Evolutionary conservation across 805 yeast genomes (phyloP), one percentile per base, ranked within the genome.

Genomic region (Schizosaccharomyces japonicus): DNA sequence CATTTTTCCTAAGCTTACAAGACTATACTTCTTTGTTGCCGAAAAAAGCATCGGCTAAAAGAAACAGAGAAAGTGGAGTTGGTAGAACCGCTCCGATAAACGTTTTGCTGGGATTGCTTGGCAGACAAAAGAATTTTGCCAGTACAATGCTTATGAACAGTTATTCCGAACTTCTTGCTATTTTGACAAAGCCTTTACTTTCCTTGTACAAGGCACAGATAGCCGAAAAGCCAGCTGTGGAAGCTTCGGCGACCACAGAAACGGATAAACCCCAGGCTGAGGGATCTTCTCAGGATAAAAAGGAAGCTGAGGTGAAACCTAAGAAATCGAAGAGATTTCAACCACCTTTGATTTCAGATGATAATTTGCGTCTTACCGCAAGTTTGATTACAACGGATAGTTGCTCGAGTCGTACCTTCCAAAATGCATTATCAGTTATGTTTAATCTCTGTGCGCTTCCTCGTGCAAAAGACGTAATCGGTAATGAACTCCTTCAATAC

Each of bases 401-500:
- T 49, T 83, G 95, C 57, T 75, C 85, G 31, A 77, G 81, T 52
- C 71, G 78, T 39, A 81, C 92, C 0, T 83, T 85, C 63, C 83
- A 83, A 55, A 80, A 84, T 57, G 76, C 85, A 0, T 68, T 85
- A 47, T 73, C 80, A 50, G 73, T 83, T 1, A 80, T 85, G 76
- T 85, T 78, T 53, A 77, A 80, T 56, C 59, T 85, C 42, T 71
- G 82, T 0, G 64, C 69, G 15, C 60, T 84, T 19, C 68, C 71
- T 1, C 70, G 71, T 49, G 78, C 83, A 2, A 75, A 72, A 52
- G 66, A 67, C 39, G 68, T 76, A 0, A 80, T 83, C 57, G 77
- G 90, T 0, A 56, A 63, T 21, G 83, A 80, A 51, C 63, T 84
- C 23, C 73, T 84, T 0, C 67, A 67, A 17, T 68, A 68, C 51